A percentile compares a stretch with the other conserved stretches of the same genome.
These are phyloP conservation scores for Wickerhamiella azyma DNA, from an alignment of 805 yeast species.

Conservation along the genomic window DNA sequence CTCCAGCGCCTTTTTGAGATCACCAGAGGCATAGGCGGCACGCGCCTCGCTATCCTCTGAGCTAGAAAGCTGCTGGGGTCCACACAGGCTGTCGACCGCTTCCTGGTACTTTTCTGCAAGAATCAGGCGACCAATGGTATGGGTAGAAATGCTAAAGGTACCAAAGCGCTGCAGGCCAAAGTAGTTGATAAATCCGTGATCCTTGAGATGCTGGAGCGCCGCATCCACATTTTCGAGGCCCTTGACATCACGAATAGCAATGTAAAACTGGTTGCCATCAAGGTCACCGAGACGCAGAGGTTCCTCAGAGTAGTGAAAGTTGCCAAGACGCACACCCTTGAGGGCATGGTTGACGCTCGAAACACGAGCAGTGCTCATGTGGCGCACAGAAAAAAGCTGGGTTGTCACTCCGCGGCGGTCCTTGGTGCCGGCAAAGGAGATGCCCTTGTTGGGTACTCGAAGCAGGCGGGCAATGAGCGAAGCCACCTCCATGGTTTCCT, in stretches of 20 bases:
- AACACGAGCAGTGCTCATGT: slow-evolving; percentile 49
- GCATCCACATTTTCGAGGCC: slow-evolving; percentile 29
- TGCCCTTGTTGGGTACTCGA: slow-evolving; percentile 52
- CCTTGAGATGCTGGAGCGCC: slow-evolving; percentile 43
- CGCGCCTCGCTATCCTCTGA: slow-evolving; percentile 80
- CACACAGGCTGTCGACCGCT: slow-evolving; percentile 64
- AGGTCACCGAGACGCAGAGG: slow-evolving; percentile 69
- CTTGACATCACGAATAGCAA: slow-evolving; percentile 65
- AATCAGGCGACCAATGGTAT: slow-evolving; percentile 62
- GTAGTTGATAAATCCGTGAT: slow-evolving; percentile 78
- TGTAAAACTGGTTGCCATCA: slow-evolving; percentile 75
- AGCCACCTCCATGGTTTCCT: slow-evolving; percentile 95
- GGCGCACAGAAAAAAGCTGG: slow-evolving; percentile 58
- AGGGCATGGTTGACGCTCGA: slow-evolving; percentile 62
- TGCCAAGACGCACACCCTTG: slow-evolving; percentile 68
- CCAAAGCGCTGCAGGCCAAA: slow-evolving; percentile 99
- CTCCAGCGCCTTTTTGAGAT: slow-evolving; percentile 50
- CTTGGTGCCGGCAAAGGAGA: slow-evolving; percentile 88
- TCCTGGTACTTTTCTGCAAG: slow-evolving; percentile 62
- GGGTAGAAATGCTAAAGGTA: slow-evolving; percentile 86
- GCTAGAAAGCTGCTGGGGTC: slow-evolving; percentile 72
- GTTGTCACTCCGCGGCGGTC: slow-evolving; percentile 94
- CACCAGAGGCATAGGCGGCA: slow-evolving; percentile 63
- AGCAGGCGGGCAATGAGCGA: slow-evolving; percentile 56
- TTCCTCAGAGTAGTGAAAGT: slow-evolving; percentile 50